Evolutionary conservation across 108 stramenopile genomes (phyloP), one percentile per base, ranked within the genome.

Genomic region (Pseudonitzschia delicatissima): DNA sequence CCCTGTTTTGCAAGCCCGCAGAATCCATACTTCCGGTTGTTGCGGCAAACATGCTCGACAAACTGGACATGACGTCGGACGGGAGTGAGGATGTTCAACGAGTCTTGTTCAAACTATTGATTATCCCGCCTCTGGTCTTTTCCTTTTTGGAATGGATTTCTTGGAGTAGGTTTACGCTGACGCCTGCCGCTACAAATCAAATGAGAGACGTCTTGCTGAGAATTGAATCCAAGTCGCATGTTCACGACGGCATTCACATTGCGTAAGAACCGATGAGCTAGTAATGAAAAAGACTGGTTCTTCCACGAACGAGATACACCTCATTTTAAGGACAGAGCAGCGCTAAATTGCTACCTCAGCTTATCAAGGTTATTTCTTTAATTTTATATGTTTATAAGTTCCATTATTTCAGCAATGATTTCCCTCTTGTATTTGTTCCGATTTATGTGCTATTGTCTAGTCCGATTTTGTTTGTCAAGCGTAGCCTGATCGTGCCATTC

Each of bases 1-100:
- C 82, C 18, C 67, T 83, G 12, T 71, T 83, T 57, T 83, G 82
- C 36, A 83, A 83, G 52, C 82, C 82, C 0, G 68, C 75, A 13
- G 66, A 76, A 35, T 53, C 67, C 15, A 39, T 83, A 5, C 45
- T 83, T 3, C 82, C 82, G 5, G 40, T 83, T 27, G 50, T 80
- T 13, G 76, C 82, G 4, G 82, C 78, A 0, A 40, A 36, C 35
- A 64, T 73, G 55, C 23, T 77, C 57, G 69, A 45, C 32, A 40
- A 77, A 2, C 20, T 45, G 21, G 57, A 73, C 13, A 37, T 75
- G 3, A 39, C 52, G 5, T 26, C 47, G 17, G 80, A 77, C 49
- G 66, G 45, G 2, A 49, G 58, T 25, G 49, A 68, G 12, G 32
- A 66, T 12, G 67, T 69, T 4, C 71, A 68, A 59, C 35, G 7